Conservation (phyloP, 169 alveolate genomes). For the Cryptosporidium andersoni region DNA sequence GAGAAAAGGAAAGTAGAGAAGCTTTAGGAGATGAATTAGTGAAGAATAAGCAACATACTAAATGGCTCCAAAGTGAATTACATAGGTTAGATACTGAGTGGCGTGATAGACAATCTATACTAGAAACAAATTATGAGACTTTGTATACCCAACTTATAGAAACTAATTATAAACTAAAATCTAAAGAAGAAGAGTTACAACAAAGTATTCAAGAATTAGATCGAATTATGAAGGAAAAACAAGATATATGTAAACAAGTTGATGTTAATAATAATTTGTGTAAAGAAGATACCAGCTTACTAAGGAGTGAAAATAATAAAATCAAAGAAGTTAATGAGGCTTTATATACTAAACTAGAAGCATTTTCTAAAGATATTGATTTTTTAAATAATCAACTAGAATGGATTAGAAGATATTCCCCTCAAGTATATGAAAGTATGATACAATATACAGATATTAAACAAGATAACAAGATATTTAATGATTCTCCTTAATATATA, state of each 20-base stretch:
- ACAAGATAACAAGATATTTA: slow-evolving; percentile 14
- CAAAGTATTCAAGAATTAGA: slow-evolving; percentile 13
- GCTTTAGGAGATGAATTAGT: slow-evolving; percentile 1
- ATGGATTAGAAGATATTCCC: slow-evolving; percentile 68
- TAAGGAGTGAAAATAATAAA: slow-evolving; percentile 29
- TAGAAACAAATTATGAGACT: slow-evolving; percentile 45
- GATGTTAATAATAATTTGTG: not conserved
- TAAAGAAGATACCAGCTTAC: not conserved
- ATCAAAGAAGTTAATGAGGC: slow-evolving; percentile 55
- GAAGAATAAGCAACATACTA: slow-evolving; percentile 15
- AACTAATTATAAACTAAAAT: not conserved
- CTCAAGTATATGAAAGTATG: slow-evolving; percentile 60
- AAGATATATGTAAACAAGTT: not conserved
- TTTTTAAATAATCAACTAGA: slow-evolving; percentile 47
- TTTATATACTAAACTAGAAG: slow-evolving; percentile 46
- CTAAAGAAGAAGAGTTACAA: slow-evolving; percentile 19
- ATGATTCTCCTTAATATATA: slow-evolving; percentile 4
- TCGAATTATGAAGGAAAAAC: not conserved
- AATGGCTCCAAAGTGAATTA: slow-evolving; percentile 6
- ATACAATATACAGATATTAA: slow-evolving; percentile 23
- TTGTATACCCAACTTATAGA: slow-evolving; percentile 34
- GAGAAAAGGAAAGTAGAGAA: not conserved
- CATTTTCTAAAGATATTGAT: slow-evolving; percentile 57
- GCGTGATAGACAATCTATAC: slow-evolving; percentile 35
- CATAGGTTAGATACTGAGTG: slow-evolving; percentile 52